Evolutionary conservation across 805 yeast species (phyloP).

Genomic region (Candida parachauliodes): DNA sequence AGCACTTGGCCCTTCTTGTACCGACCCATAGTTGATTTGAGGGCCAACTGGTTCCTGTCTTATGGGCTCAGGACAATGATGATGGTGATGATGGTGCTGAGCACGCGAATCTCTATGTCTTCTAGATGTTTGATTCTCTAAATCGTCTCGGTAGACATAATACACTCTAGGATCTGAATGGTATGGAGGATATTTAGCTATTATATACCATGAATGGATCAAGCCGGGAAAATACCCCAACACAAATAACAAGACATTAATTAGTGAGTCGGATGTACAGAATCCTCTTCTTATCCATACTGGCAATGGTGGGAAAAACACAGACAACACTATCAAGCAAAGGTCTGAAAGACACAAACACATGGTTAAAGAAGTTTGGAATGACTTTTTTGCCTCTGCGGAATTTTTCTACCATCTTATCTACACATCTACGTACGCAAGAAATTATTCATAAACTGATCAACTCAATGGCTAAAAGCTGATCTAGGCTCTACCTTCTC

Average conservation of each 20-base stretch:
- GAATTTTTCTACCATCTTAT: too few relatives aligned
- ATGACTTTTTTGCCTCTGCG: neutral
- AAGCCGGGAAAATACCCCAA: slow-evolving; percentile 52
- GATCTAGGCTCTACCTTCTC: too few relatives aligned
- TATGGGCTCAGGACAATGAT: slow-evolving; percentile 5
- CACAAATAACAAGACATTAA: slow-evolving; percentile 40
- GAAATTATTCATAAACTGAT: neutral
- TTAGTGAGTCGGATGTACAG: slow-evolving; percentile 49
- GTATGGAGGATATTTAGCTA: slow-evolving; percentile 45
- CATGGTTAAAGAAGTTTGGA: slow-evolving; percentile 1
- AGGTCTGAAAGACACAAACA: slow-evolving; percentile 44
- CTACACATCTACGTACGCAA: too few relatives aligned
- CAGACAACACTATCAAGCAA: slow-evolving; percentile 55
- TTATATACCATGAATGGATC: slow-evolving; percentile 47
- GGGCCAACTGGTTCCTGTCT: slow-evolving; percentile 8
- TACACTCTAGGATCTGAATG: slow-evolving; percentile 21
- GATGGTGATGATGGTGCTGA: slow-evolving; percentile 8
- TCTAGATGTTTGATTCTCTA: slow-evolving; percentile 23
- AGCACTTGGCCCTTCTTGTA: slow-evolving; percentile 16
- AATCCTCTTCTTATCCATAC: slow-evolving; percentile 64
- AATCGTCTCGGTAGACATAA: slow-evolving; percentile 32
- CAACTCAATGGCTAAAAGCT: too few relatives aligned
- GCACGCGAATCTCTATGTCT: neutral
- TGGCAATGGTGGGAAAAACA: slow-evolving; percentile 72
- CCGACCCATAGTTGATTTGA: slow-evolving; percentile 25